phyloP scores from a whole-genome alignment of 2,329 filamentous ascomycete genomes.

The Aspergillus chevalieri region DNA sequence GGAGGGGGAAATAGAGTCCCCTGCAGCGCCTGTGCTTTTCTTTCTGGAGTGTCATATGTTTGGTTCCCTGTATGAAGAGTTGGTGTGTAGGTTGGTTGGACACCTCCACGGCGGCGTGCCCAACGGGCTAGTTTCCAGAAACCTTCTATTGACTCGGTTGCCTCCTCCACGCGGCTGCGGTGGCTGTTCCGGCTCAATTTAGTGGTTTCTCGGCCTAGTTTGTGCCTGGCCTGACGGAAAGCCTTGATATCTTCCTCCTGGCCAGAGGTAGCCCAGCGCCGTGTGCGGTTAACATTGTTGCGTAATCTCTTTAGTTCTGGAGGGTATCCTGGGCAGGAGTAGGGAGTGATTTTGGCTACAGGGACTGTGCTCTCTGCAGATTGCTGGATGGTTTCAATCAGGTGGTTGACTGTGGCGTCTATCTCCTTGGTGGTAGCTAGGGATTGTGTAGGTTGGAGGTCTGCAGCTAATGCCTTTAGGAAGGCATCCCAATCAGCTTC shows the following conservation, averaged over 20 bases:
- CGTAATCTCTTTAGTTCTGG: neutral
- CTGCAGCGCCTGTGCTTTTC: neutral
- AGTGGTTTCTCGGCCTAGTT: neutral
- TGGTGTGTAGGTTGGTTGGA: neutral
- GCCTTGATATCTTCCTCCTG: neutral
- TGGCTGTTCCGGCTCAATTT: neutral
- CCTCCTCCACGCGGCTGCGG: neutral
- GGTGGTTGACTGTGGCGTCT: neutral
- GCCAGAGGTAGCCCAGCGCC: neutral
- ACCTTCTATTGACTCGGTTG: neutral
- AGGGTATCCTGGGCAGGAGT: neutral
- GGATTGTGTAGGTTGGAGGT: neutral
- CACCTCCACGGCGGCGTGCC: neutral
- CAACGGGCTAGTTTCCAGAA: neutral
- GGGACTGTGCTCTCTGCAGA: neutral
- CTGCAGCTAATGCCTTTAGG: neutral
- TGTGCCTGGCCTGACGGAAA: neutral
- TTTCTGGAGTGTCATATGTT: neutral
- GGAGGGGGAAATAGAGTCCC: neutral
- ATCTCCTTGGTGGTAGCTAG: neutral
- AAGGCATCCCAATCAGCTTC: conserved; percentile 1
- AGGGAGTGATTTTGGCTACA: neutral
- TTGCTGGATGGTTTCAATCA: neutral
- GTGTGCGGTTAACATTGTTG: neutral
- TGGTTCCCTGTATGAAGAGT: neutral